These are phyloP conservation scores for Theobroma cacao DNA, from an alignment of 345 rosid genomes.

Conservation along the genomic window DNA sequence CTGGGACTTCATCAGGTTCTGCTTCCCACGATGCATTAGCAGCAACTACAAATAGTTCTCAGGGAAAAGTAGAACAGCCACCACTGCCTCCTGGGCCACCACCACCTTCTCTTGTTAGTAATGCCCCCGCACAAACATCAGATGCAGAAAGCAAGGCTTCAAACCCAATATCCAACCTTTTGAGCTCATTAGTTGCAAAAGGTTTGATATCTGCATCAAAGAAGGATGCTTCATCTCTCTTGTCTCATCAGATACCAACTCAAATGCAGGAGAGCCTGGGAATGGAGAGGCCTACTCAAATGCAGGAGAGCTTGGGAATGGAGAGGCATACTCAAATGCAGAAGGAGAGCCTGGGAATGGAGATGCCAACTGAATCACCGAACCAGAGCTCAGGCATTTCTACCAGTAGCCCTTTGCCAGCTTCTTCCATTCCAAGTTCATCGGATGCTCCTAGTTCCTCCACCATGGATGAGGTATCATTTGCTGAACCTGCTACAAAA, in stretches of 20 bases:
- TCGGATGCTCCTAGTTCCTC: constrained; percentile 31
- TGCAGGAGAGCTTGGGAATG: constrained; percentile 31
- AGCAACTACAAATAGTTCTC: constrained; percentile 25
- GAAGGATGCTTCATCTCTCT: constrained; percentile 38
- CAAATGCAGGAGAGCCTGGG: constrained; percentile 34
- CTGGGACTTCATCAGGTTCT: constrained; percentile 32
- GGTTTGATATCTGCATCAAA: constrained; percentile 86
- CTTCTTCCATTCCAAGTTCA: constrained; percentile 40
- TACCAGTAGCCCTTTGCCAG: constrained; percentile 25
- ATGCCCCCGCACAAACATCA: constrained; percentile 37
- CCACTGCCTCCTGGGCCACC: constrained; percentile 41
- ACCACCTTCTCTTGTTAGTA: constrained; percentile 31
- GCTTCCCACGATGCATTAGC: constrained; percentile 29
- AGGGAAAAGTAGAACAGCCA: constrained; percentile 40
- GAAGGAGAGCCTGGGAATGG: constrained; percentile 30
- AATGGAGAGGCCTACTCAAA: background rate
- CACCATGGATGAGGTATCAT: constrained; percentile 34
- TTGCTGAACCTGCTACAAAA: constrained; percentile 33
- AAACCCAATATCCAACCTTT: constrained; percentile 72
- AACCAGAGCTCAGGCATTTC: constrained; percentile 37
- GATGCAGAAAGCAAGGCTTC: constrained; percentile 40
- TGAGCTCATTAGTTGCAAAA: constrained; percentile 89
- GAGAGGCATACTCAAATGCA: constrained; percentile 13
- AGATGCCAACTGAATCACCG: background rate
- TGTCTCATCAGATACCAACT: constrained; percentile 29